Evolutionary conservation across 257 asterid genomes (phyloP), one percentile per base, ranked within the genome.

Genomic region (Solanum pimpinellifolium): DNA sequence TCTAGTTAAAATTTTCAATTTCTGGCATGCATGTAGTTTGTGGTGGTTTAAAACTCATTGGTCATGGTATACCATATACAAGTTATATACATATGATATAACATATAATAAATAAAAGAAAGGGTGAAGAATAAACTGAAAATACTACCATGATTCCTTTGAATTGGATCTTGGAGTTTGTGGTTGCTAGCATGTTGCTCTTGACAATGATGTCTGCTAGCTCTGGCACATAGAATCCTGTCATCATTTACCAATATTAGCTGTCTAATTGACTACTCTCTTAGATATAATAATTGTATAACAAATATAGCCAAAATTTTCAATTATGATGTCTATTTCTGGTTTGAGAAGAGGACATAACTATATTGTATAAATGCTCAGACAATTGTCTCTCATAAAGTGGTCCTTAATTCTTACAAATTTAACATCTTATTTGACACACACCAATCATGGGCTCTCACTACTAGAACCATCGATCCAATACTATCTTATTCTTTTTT

Each of bases 61-160:
- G 62, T 52, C 23, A 16, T 52, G 62, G 13, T 13, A 41, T 18
- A 52, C 62, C 23, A 9, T 52, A 18, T 42, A 42, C 35, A 74
- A 20, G 29, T 35, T 33, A 33, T n/a, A 72, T 35, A 47, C 56
- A 33, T 35, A 35, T 68, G 74, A 35, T 23, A 39, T 21, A 39
- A n/a, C 37, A n/a, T 31, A 41, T 9, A 41, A 6, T 1, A 29
- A 29, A 21, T 1, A 5, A n/a, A 70, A 20, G 7, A 42, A 62
- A 21, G 25, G 65, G 16, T 68, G 15, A 46, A 52, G 1, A 85
- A 16, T 25, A 25, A 85, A 52, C 8, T 49, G 14, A 25, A 52
- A 65, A 10, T 78, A 73, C 33, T 90, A 91, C 93, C 93, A 91
- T 90, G 77, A 91, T 89, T 39, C 93, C 93, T 84, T 90, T 91